Evolutionary conservation across 1,139 yeast genomes (phyloP).

Genomic region (Kurtzmaniella natalensis): DNA sequence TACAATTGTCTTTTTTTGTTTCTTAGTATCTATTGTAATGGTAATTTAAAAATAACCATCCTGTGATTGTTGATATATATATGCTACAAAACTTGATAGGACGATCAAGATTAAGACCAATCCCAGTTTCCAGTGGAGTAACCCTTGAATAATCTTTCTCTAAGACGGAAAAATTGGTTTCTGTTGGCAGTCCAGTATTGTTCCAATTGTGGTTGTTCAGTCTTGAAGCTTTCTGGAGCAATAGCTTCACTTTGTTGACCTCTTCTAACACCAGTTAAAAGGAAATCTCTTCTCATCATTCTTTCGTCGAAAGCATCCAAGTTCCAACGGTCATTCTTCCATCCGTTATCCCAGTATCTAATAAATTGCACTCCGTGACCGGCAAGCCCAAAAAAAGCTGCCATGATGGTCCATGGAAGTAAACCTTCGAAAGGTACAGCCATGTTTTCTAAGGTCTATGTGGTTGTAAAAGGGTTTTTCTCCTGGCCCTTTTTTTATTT

Average conservation of each 20-base stretch:
- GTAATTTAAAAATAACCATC: too few relatives aligned
- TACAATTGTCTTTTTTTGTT: too few relatives aligned
- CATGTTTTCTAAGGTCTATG: slow-evolving; percentile 22
- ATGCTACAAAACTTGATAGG: too few relatives aligned
- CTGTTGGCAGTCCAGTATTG: slow-evolving; percentile 48
- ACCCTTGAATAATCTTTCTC: slow-evolving; percentile 49
- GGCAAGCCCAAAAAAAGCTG: slow-evolving; percentile 46
- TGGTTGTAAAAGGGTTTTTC: background rate
- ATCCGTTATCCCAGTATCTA: slow-evolving; percentile 51
- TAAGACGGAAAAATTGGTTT: slow-evolving; percentile 44
- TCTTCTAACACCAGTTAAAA: slow-evolving; percentile 69
- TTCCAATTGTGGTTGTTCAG: slow-evolving; percentile 31
- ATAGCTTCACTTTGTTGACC: slow-evolving; percentile 64
- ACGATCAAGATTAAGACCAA: slow-evolving; percentile 34
- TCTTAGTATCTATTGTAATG: too few relatives aligned
- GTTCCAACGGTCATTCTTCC: slow-evolving; percentile 47
- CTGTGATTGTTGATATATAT: too few relatives aligned
- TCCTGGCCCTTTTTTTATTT: too few relatives aligned
- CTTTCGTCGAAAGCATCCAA: slow-evolving; percentile 44
- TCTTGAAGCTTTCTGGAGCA: slow-evolving; percentile 67
- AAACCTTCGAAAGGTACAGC: slow-evolving; percentile 51
- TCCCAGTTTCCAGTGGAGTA: slow-evolving; percentile 48
- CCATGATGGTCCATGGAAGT: slow-evolving; percentile 46
- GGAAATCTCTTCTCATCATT: slow-evolving; percentile 67
- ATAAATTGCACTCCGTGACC: slow-evolving; percentile 45